Evolutionary conservation across 371 early-diverging fungal species (phyloP).

Genomic region (Globomyces sp.): DNA sequence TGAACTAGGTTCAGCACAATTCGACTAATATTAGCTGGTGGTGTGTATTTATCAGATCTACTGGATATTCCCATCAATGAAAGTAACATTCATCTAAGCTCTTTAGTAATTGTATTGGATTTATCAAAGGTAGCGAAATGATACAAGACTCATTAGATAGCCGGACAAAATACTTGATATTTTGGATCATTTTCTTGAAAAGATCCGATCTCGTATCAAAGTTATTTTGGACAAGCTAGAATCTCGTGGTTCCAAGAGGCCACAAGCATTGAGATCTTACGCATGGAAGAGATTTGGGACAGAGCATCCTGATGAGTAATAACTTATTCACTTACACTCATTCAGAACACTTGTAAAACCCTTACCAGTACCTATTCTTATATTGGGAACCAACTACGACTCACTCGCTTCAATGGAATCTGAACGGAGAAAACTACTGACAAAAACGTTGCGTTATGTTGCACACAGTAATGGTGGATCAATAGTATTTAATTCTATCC

Average conservation of each 20-base stretch:
- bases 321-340: constrained; percentile 1
- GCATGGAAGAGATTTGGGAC: constrained; percentile 41
- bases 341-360: constrained; percentile 31
- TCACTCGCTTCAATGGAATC: constrained; percentile 43
- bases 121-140: constrained; percentile 34
- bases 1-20: constrained; percentile 31
- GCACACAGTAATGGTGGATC: constrained; percentile 51
- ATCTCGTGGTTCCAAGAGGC: constrained; percentile 49
- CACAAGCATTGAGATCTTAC: constrained; percentile 36
- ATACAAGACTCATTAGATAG: constrained; percentile 1
- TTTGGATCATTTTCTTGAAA: constrained; percentile 33
- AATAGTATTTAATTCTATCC: constrained; percentile 35
- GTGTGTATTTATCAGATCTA: constrained; percentile 37
- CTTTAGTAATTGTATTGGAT: constrained; percentile 46
- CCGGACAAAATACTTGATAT: constrained; percentile 32
- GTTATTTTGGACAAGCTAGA: constrained; percentile 40
- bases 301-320: constrained; percentile 43
- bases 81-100: constrained; percentile 41
- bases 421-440: constrained; percentile 39
- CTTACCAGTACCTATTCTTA: constrained; percentile 39
- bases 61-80: constrained; percentile 45
- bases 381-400: constrained; percentile 49
- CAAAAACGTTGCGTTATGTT: constrained; percentile 37
- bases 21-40: constrained; percentile 35
- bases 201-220: constrained; percentile 29